Evolutionary conservation across 192 early-diverging fungal species (phyloP), one percentile per base, ranked within the genome.

Genomic region (Gonapodya prolifera): DNA sequence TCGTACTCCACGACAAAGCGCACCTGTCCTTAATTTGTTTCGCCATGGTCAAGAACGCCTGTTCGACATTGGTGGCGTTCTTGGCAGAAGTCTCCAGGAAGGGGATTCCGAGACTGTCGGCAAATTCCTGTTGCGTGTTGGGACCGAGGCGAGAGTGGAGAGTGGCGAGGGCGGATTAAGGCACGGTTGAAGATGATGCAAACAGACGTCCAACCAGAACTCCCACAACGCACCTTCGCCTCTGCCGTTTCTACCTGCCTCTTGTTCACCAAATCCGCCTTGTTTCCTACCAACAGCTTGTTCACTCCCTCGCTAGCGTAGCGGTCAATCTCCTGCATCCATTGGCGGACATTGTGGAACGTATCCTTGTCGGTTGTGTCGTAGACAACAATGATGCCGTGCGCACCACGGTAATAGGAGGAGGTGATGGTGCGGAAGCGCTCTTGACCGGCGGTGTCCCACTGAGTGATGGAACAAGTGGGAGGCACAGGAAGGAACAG

Each of bases 31-130:
- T 99, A 82, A 99, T 99, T 86, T 99, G 97, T 83, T 95, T 96
- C 31, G 97, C 96, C 97, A 99, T 98, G 34, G 95, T 98, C 91
- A 99, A 88, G 89, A 99, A 99, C 34, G 97, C 97, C 81, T 95
- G 94, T 86, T 99, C 97, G 18, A 99, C 97, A 80, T 99, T 99
- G 30, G 93, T 94, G 13, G 97, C 92, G 80, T 95, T 92, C 89
- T 99, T 99, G 77, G 97, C 97, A 2, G 92, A 94, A 2, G 97
- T 99, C 83, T 99, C 97, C 86, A 99, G 86, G 84, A 99, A 95
- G 34, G 96, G 92, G 75, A 99, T 97, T 34, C 83, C 85, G 35
- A 99, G 85, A 32, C 87, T 81, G 80, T 94, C 93, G 33, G 96
- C 92, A 86, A 96, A 97, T 87, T 96, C 96, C 91, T 97, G 73